Base-by-base conservation (phyloP, 176 grass and related monocot species). In the Lolium perenne region DNA sequence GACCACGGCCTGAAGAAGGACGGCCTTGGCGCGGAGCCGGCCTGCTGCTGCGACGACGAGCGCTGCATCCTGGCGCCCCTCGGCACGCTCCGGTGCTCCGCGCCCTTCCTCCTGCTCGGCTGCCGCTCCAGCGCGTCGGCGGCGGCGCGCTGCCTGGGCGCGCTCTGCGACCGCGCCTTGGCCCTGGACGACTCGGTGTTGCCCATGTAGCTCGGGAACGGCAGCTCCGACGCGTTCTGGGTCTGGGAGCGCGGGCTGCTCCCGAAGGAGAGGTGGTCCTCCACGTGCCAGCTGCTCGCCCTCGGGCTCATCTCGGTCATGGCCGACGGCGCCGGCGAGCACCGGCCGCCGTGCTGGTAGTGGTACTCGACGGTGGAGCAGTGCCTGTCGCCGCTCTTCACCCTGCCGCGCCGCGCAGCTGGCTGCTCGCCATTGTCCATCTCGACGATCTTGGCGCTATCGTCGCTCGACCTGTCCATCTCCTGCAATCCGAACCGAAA, bases 111-210 rank as follows among this genome's bases (percentile, higher is more conserved):
- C 43, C 86, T 88, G 80, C 94, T 94, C 7, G 92, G 85, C 51
- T 93, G 88, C 65, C 90, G 80, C 66, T 98, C 91, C 25, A 87
- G 80, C 50, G 76, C 74, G 71, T 99, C 92, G 1, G 32, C 32
- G 3, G 71, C 72, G 72, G 47, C 82, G 32, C 91, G 91, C 82
- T 88, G 88, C 65, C 55, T 72, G 6, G 88, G 91, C 38, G 88
- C 91, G 82, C 92, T 93, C 78, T 90, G 88, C 10, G 92, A 88
- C 72, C 88, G 73, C 11, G 87, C 88, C 92, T 97, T 97, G 50
- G 92, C 94, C 14, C 94, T 85, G 4, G 90, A 94, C 9, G 94
- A 97, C 86, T 97, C 81, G 0, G 94, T 97, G 76, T 97, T 92
- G 6, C 90, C 84, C 94, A 97, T 97, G 86, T 97, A 97, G 85